Conservation (phyloP, 257 asterid genomes). For the Salvia hispanica region DNA sequence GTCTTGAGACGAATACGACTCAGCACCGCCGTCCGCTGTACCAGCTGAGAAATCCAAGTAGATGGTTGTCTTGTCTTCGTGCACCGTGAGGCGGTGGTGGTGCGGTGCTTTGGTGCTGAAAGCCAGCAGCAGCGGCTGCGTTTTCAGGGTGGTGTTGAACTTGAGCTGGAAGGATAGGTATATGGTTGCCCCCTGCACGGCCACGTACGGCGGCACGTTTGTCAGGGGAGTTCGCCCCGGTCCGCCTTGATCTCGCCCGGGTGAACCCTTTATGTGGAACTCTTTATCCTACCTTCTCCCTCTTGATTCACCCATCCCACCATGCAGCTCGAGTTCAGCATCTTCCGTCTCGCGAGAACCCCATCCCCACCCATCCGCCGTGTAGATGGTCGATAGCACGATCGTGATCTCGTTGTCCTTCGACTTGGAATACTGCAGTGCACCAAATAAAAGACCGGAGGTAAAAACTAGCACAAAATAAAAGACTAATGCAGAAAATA, state of each 20-base stretch:
- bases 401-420: constrained; percentile 64
- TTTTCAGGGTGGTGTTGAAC: constrained; percentile 51
- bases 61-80: constrained; percentile 70
- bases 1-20: constrained; percentile 28
- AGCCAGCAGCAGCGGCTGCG: constrained; percentile 74
- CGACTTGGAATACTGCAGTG: constrained; percentile 69
- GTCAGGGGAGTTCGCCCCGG: constrained; percentile 72
- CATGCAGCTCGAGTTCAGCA: constrained; percentile 89
- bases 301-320: constrained; percentile 76
- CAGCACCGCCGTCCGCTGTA: constrained; percentile 40
- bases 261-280: constrained; percentile 62
- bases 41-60: constrained; percentile 80
- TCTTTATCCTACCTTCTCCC: constrained; percentile 80
- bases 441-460: background rate
- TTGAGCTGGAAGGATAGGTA: constrained; percentile 85
- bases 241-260: constrained; percentile 65
- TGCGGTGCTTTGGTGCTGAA: constrained; percentile 71
- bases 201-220: constrained; percentile 71
- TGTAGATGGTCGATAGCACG: constrained; percentile 73
- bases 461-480: too few species aligned
- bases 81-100: constrained; percentile 74
- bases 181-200: constrained; percentile 56
- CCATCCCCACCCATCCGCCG: constrained; percentile 96
- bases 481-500: too few species aligned
- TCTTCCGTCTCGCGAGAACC: constrained; percentile 75